Percentiles rank a stretch among this genome's conserved stretches.
Evolutionary conservation across 2,329 filamentous ascomycete species (phyloP).

Genomic region (Thelonectria olida): DNA sequence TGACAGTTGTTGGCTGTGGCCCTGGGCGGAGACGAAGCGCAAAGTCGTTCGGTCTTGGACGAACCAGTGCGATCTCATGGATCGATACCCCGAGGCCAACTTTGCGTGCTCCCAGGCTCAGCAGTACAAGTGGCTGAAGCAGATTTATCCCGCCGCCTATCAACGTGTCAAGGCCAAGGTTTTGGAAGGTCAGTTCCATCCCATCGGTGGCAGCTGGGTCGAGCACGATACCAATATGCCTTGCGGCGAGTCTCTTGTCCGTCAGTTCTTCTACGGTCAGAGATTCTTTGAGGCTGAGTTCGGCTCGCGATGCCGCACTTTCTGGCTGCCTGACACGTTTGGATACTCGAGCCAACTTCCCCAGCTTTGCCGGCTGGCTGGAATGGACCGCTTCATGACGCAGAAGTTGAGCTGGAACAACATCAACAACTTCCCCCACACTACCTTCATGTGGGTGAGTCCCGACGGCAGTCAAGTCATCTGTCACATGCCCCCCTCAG

Average conservation of each 20-base stretch:
- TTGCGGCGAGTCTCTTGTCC: conserved; percentile 90
- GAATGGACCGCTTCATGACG: conserved; percentile 96
- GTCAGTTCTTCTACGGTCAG: conserved; percentile 96
- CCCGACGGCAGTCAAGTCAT: conserved; percentile 96
- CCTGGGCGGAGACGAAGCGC: conserved; percentile 96
- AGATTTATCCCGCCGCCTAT: conserved; percentile 87
- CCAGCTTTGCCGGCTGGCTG: conserved; percentile 91
- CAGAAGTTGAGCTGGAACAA: conserved; percentile 99
- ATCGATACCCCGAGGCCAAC: conserved; percentile 91
- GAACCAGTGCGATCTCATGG: conserved; percentile 94
- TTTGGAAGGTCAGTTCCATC: conserved; percentile 89
- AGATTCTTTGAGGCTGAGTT: conserved; percentile 95
- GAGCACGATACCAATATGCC: conserved; percentile 99
- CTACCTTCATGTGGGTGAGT: conserved; percentile 98
- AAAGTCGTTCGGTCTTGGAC: conserved; percentile 97
- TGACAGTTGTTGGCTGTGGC: conserved; percentile 98
- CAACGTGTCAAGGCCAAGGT: conserved; percentile 92
- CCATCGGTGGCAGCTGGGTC: conserved; percentile 97
- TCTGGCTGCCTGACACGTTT: conserved; percentile 98
- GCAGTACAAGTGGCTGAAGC: conserved; percentile 97
- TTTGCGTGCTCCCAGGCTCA: conserved; percentile 95
- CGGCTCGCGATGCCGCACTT: conserved; percentile 86
- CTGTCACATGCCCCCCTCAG: conserved; percentile 95
- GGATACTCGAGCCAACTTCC: conserved; percentile 96
- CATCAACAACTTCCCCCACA: conserved; percentile 98